phyloP scores from a whole-genome alignment of 768 basidiomycete species.

The Pisolithus sp. region DNA sequence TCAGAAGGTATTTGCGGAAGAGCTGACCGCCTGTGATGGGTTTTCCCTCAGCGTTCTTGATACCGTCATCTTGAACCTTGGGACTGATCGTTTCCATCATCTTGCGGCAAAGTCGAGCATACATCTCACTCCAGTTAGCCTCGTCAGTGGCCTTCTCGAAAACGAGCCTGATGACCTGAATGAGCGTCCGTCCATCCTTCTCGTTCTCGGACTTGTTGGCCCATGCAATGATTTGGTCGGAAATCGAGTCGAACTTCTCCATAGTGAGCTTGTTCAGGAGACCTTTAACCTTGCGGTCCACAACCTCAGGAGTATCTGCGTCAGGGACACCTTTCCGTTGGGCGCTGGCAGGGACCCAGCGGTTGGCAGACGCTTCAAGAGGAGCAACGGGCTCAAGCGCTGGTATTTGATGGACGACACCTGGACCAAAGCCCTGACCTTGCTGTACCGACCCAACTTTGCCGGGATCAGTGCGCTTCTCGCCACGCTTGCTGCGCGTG shows the following conservation, averaged over 20 bases:
- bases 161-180: slow-evolving; percentile 91
- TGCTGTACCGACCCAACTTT: slow-evolving; percentile 34
- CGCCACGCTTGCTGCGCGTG: slow-evolving; percentile 79
- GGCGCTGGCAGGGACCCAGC: slow-evolving; percentile 57
- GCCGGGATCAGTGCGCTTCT: slow-evolving; percentile 57
- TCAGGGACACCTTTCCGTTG: slow-evolving; percentile 44
- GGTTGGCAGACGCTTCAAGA: slow-evolving; percentile 71
- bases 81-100: slow-evolving; percentile 92
- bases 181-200: slow-evolving; percentile 88
- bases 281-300: slow-evolving; percentile 88
- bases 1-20: slow-evolving; percentile 95
- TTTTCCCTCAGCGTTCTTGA: slow-evolving; percentile 74
- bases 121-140: slow-evolving; percentile 95
- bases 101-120: slow-evolving; percentile 89
- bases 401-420: slow-evolving; percentile 21
- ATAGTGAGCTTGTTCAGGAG: slow-evolving; percentile 94
- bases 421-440: slow-evolving; percentile 25
- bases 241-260: slow-evolving; percentile 95
- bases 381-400: slow-evolving; percentile 68
- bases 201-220: slow-evolving; percentile 91
- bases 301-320: slow-evolving; percentile 70
- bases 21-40: slow-evolving; percentile 90
- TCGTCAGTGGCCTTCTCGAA: slow-evolving; percentile 98
- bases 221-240: slow-evolving; percentile 91
- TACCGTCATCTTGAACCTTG: slow-evolving; percentile 83